Conservation (phyloP, 164 flowering plant species). For the Stephania japonica region DNA sequence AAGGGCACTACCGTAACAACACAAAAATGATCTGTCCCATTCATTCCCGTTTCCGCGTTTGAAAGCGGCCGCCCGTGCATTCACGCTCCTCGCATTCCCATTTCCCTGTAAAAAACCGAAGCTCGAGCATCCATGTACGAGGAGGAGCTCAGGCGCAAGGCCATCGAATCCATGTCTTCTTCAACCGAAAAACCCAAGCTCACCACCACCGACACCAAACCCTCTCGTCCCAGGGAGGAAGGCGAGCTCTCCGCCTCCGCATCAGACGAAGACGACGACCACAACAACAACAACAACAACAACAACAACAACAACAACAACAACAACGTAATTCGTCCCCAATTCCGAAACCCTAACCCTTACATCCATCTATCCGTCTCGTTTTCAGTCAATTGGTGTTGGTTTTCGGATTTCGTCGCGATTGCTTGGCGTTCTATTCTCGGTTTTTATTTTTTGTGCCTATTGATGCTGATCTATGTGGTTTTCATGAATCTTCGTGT, state of each 20-base stretch:
- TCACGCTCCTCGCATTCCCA: not conserved
- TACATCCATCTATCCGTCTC: not conserved
- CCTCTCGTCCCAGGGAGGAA: constrained; percentile 45
- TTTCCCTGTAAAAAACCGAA: not conserved
- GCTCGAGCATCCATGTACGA: not conserved
- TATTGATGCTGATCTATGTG: not conserved
- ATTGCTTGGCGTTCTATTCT: not conserved
- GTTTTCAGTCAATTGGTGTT: not conserved
- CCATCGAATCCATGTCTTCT: constrained; percentile 24
- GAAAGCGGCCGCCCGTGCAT: not conserved
- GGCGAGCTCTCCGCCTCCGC: constrained; percentile 74
- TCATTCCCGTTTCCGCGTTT: not conserved
- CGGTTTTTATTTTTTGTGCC: not conserved
- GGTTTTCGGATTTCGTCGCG: not conserved
- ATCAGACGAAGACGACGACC: constrained; percentile 13
- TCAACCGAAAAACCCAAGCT: constrained; percentile 23
- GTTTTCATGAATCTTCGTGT: not conserved
- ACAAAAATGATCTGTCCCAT: not conserved
- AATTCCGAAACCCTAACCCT: too few species aligned
- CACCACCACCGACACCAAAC: constrained; percentile 10
- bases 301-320: too few species aligned
- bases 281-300: too few species aligned
- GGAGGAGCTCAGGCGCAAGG: constrained; percentile 26
- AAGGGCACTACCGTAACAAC: not conserved
- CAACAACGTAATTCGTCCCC: not conserved